Evolutionary conservation across 2,329 filamentous ascomycete genomes (phyloP).

Genomic region (Ramularia collo-cygni): DNA sequence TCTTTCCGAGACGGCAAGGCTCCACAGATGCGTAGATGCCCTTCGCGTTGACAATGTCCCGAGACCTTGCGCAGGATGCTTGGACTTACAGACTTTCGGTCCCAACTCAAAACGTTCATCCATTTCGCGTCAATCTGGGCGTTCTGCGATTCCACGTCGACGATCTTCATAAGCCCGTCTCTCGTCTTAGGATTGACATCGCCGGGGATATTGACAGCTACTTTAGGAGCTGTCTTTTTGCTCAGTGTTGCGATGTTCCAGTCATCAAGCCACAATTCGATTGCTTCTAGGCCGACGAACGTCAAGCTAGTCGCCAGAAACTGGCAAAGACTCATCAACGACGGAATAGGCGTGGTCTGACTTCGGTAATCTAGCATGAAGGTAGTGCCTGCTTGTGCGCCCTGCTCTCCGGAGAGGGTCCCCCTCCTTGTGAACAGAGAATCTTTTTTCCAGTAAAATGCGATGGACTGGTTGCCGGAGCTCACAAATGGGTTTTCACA

Average conservation of each 20-base stretch:
- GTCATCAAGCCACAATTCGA: conserved; percentile 88
- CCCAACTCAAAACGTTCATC: conserved; percentile 85
- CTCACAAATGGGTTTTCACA: conserved; percentile 97
- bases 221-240: conserved; percentile 79
- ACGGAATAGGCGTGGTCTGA: conserved; percentile 76
- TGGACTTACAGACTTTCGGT: conserved; percentile 42
- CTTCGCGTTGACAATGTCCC: too few relatives aligned
- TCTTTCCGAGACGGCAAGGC: too few relatives aligned
- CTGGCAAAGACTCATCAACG: conserved; percentile 77
- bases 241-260: conserved; percentile 69
- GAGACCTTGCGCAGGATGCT: conserved; percentile 1
- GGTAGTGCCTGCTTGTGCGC: conserved; percentile 65
- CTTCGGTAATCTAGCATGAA: conserved; percentile 95
- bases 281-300: conserved; percentile 79
- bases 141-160: conserved; percentile 72
- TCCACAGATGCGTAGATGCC: too few relatives aligned
- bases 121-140: conserved; percentile 87
- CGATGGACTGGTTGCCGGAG: conserved; percentile 88
- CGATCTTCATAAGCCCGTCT: conserved; percentile 82
- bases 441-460: conserved; percentile 99
- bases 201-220: conserved; percentile 63
- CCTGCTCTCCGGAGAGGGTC: conserved; percentile 48
- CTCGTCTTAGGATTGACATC: conserved; percentile 77
- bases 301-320: conserved; percentile 93
- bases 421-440: conserved; percentile 87